A percentile compares a stretch with the other conserved stretches of the same genome.
phyloP scores from a whole-genome alignment of 78 protist genomes.

The Creolimax fragrantissima region DNA sequence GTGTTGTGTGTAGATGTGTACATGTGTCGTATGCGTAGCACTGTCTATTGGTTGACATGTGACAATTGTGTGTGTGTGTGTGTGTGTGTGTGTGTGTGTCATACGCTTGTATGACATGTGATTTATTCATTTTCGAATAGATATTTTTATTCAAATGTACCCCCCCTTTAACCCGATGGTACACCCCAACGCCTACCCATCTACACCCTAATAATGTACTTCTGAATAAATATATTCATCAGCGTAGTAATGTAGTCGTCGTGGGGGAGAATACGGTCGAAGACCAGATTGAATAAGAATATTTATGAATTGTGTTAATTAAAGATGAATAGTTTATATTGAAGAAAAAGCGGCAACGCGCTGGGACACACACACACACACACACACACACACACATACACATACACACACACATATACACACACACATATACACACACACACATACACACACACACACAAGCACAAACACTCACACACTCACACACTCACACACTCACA shows the following conservation, averaged over 20 bases:
- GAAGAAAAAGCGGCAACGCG: neutral
- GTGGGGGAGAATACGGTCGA: neutral
- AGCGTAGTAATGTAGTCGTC: neutral
- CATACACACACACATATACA: no score
- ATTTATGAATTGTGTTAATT: neutral
- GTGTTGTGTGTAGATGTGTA: neutral
- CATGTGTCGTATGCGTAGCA: neutral
- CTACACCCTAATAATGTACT: neutral
- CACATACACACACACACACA: no score
- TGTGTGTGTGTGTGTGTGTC: neutral
- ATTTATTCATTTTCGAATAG: no score
- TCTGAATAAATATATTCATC: neutral
- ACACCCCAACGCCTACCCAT: no score
- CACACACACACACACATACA: no score
- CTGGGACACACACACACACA: no score
- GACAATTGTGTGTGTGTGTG: neutral
- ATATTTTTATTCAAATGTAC: neutral
- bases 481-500: no score
- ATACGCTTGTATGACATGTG: no score
- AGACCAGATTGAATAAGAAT: neutral
- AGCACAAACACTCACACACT: no score
- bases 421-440: no score
- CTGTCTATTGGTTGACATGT: neutral
- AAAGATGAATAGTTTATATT: neutral
- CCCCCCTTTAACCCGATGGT: no score